These are phyloP conservation scores for Aegilops sharonensis DNA, from an alignment of 176 grass and related monocot genomes.

Conservation along the genomic window DNA sequence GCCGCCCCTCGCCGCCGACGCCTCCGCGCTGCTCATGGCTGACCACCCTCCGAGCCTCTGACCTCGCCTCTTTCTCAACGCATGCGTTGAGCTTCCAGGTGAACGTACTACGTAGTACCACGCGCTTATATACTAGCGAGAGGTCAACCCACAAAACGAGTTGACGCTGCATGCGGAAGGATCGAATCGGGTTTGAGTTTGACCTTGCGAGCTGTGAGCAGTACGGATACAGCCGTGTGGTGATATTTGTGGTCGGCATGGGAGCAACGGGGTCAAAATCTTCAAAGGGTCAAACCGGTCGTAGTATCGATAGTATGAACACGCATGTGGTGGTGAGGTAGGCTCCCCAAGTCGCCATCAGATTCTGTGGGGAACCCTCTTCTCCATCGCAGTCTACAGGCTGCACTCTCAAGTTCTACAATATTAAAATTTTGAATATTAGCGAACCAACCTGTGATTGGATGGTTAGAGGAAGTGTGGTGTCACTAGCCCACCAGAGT, in stretches of 20 bases:
- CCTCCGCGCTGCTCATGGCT: slow-evolving; percentile 21
- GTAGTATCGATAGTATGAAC: not conserved
- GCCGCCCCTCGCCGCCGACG: not conserved
- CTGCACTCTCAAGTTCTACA: too few species aligned
- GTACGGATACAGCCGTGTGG: not conserved
- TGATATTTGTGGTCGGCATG: slow-evolving; percentile 18
- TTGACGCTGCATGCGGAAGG: not conserved
- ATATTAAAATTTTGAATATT: too few species aligned
- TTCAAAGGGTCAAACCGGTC: slow-evolving; percentile 3
- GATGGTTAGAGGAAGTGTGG: too few species aligned
- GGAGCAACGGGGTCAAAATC: not conserved
- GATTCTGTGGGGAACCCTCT: not conserved
- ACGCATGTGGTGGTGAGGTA: not conserved
- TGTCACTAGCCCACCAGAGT: too few species aligned
- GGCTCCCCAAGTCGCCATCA: not conserved
- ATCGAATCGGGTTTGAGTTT: not conserved
- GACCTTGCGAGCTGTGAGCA: slow-evolving; percentile 7
- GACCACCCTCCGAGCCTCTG: not conserved
- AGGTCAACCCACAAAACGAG: slow-evolving; percentile 6
- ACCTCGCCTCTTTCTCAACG: not conserved
- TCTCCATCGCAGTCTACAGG: not conserved
- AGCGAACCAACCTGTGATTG: too few species aligned
- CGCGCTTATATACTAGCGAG: slow-evolving; percentile 14
- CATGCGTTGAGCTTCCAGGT: not conserved
- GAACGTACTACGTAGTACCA: not conserved